Evolutionary conservation across 192 early-diverging fungal species (phyloP).

Genomic region (Coemansia furcata): DNA sequence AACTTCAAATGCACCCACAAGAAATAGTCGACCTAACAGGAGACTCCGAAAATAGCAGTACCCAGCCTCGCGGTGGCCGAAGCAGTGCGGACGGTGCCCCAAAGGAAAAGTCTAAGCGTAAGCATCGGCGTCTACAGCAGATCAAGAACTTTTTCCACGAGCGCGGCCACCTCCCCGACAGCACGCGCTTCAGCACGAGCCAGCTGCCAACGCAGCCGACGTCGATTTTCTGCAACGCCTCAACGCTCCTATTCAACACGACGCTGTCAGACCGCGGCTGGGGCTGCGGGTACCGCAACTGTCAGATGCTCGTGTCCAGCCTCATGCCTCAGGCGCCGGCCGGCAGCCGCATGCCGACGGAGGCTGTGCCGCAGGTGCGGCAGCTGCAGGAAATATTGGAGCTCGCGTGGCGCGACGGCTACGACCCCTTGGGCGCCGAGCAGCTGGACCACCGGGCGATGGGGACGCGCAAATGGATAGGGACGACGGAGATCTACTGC

Average conservation of each 20-base stretch:
- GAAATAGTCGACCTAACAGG: background rate
- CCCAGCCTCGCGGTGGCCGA: background rate
- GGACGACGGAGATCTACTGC: slow-evolving; percentile 66
- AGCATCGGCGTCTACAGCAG: slow-evolving; percentile 3
- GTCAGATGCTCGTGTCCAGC: slow-evolving; percentile 64
- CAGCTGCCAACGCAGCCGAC: background rate
- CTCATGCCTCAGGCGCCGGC: slow-evolving; percentile 3
- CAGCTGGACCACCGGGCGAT: slow-evolving; percentile 57
- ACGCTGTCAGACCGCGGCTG: slow-evolving; percentile 55
- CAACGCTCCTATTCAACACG: slow-evolving; percentile 22
- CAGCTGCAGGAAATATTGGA: slow-evolving; percentile 59
- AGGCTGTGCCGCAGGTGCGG: slow-evolving; percentile 29
- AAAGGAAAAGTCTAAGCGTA: background rate
- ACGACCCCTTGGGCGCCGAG: slow-evolving; percentile 56
- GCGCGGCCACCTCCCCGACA: slow-evolving; percentile 9
- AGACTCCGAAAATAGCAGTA: background rate
- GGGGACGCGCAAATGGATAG: slow-evolving; percentile 68
- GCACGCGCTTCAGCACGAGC: background rate
- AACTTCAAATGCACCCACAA: background rate
- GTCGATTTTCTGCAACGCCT: slow-evolving; percentile 17
- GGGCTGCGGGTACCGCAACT: slow-evolving; percentile 74
- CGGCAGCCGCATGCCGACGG: background rate
- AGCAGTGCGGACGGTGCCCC: background rate
- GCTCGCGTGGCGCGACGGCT: slow-evolving; percentile 59
- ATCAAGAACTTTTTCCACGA: slow-evolving; percentile 25